A percentile compares a stretch with the other conserved stretches of the same genome.
phyloP scores from a whole-genome alignment of 345 rosid genomes.

The Melaleuca alternifolia region DNA sequence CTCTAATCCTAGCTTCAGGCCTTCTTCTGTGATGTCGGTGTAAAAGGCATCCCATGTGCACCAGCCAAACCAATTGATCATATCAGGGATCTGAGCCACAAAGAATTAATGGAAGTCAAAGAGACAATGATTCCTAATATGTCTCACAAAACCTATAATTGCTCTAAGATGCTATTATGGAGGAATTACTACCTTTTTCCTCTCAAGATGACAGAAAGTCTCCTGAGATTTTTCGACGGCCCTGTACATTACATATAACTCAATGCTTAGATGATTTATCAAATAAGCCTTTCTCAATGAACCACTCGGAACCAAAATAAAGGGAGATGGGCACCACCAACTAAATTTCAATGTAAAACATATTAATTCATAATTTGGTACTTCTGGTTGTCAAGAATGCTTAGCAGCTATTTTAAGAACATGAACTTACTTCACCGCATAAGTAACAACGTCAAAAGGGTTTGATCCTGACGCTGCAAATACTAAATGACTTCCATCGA shows the following conservation, averaged over 20 bases:
- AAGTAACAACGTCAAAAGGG: constrained; percentile 22
- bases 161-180: neutral
- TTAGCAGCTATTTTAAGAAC: neutral
- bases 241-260: neutral
- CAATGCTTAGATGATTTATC: neutral
- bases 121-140: neutral
- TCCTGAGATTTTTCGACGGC: constrained; percentile 19
- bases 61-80: constrained; percentile 15
- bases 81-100: neutral
- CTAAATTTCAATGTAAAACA: neutral
- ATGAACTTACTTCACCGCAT: constrained; percentile 11
- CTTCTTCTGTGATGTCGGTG: constrained; percentile 3
- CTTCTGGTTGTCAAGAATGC: neutral
- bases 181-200: neutral
- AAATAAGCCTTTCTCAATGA: neutral
- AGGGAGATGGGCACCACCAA: neutral
- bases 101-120: neutral
- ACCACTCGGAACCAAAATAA: neutral
- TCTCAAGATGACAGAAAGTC: constrained; percentile 10
- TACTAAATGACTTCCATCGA: constrained; percentile 2
- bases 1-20: constrained; percentile 12
- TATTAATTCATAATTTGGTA: neutral
- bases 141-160: neutral
- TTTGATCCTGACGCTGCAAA: constrained; percentile 16
- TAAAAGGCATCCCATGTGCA: constrained; percentile 24